Percentiles rank a stretch among this genome's conserved stretches.
phyloP scores from a whole-genome alignment of 208 protist species.

The Polymyxa betae region DNA sequence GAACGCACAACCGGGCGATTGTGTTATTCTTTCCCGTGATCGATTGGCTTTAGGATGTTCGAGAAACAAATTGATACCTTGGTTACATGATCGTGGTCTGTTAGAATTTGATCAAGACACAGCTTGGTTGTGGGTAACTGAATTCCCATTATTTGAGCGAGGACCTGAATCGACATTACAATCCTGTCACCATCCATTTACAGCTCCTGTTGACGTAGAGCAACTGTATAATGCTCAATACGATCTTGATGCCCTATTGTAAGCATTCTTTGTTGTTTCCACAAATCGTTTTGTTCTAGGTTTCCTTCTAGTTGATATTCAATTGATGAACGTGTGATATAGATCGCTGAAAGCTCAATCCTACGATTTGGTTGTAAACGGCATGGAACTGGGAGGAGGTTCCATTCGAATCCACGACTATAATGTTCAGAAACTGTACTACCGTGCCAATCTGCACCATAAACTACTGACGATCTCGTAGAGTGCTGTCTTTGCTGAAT shows the following conservation, averaged over 20 bases:
- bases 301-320: not conserved
- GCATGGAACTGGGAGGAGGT: slow-evolving; percentile 80
- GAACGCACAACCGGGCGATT: too few species aligned
- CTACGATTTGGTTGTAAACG: slow-evolving; percentile 82
- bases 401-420: slow-evolving; percentile 78
- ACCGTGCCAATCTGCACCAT: slow-evolving; percentile 47
- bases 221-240: too few species aligned
- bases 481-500: not conserved
- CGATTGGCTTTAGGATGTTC: not conserved
- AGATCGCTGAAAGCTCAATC: not conserved
- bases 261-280: not conserved
- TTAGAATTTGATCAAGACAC: not conserved
- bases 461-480: not conserved
- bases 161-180: slow-evolving; percentile 39
- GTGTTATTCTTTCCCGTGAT: not conserved
- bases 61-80: not conserved
- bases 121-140: slow-evolving; percentile 77
- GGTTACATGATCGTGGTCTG: not conserved
- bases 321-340: not conserved
- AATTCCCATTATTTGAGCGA: slow-evolving; percentile 77
- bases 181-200: slow-evolving; percentile 81
- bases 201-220: slow-evolving; percentile 63
- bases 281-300: not conserved
- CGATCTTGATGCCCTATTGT: not conserved
- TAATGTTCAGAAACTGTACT: slow-evolving; percentile 73